phyloP scores from a whole-genome alignment of 176 grass and related monocot genomes.

The Guadua angustifolia region DNA sequence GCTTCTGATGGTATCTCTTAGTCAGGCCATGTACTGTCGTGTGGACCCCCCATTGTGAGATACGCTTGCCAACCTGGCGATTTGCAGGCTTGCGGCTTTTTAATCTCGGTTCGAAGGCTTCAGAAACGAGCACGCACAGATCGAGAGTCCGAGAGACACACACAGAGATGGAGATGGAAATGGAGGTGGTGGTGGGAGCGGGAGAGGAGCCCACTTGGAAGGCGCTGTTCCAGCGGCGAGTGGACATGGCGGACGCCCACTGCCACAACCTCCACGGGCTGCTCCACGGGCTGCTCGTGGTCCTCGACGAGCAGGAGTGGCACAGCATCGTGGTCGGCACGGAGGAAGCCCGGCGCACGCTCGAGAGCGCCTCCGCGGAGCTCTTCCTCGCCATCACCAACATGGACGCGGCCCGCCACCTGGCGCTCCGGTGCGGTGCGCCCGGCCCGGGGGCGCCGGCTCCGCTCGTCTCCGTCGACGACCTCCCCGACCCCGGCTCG shows the following conservation, averaged over 20 bases:
- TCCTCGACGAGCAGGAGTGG: background rate
- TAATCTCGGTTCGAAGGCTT: background rate
- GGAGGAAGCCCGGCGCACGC: conserved; percentile 5
- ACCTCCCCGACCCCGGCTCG: conserved; percentile 13
- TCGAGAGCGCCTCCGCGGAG: conserved; percentile 12
- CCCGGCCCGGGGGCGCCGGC: background rate
- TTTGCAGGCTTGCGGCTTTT: background rate
- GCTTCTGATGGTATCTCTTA: too few species aligned
- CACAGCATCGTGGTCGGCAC: background rate
- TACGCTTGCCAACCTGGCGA: background rate
- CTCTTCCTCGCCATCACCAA: conserved; percentile 35
- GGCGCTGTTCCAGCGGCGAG: conserved; percentile 19
- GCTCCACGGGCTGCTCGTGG: background rate
- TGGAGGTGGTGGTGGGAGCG: background rate
- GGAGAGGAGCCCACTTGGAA: conserved; percentile 20
- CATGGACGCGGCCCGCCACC: conserved; percentile 36
- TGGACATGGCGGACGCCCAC: conserved; percentile 23
- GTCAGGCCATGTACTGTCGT: background rate
- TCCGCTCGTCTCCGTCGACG: conserved; percentile 6
- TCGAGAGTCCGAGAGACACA: background rate
- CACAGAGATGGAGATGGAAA: background rate
- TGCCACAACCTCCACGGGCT: background rate
- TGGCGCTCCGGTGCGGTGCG: conserved; percentile 5
- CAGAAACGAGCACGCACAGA: background rate
- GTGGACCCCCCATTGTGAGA: background rate